Conservation (phyloP, 2,329 filamentous ascomycete species). For the Fusarium zealandicum region DNA sequence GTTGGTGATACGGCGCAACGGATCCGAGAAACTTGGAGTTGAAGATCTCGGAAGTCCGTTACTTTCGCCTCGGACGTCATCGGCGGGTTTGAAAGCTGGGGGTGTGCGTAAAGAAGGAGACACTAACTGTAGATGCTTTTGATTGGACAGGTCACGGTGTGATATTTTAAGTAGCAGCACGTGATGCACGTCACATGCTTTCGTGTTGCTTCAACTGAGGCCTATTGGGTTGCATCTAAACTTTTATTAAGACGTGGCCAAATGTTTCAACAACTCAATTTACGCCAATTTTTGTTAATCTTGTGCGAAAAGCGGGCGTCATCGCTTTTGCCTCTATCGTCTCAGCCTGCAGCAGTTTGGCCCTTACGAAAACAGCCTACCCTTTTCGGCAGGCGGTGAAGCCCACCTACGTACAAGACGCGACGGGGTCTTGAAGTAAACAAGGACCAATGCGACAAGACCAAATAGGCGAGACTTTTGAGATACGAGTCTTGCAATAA, state of each 20-base stretch:
- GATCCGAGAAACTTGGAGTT: slow-evolving; percentile 36
- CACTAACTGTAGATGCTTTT: not conserved
- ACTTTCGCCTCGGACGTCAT: slow-evolving; percentile 46
- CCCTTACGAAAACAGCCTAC: slow-evolving; percentile 2
- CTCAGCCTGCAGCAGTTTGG: not conserved
- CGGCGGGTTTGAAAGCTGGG: slow-evolving; percentile 27
- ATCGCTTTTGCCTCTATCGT: not conserved
- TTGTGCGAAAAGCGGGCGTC: not conserved
- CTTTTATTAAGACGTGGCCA: not conserved
- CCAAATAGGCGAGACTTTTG: slow-evolving; percentile 7
- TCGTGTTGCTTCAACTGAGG: slow-evolving; percentile 10
- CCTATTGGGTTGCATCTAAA: not conserved
- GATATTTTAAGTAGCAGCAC: not conserved
- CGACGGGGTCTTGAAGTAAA: slow-evolving; percentile 39
- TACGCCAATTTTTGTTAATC: not conserved
- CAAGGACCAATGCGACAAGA: slow-evolving; percentile 37
- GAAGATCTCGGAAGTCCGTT: slow-evolving; percentile 39
- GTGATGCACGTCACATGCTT: slow-evolving; percentile 26
- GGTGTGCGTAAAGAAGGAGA: not conserved
- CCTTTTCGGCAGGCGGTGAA: slow-evolving; percentile 36
- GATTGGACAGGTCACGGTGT: not conserved
- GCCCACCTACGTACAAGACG: slow-evolving; percentile 34
- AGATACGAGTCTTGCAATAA: slow-evolving; percentile 1
- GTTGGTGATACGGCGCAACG: slow-evolving; percentile 16
- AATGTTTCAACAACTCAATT: not conserved